Base-by-base conservation (phyloP, 805 yeast species). In the Kregervanrija fluxuum region DNA sequence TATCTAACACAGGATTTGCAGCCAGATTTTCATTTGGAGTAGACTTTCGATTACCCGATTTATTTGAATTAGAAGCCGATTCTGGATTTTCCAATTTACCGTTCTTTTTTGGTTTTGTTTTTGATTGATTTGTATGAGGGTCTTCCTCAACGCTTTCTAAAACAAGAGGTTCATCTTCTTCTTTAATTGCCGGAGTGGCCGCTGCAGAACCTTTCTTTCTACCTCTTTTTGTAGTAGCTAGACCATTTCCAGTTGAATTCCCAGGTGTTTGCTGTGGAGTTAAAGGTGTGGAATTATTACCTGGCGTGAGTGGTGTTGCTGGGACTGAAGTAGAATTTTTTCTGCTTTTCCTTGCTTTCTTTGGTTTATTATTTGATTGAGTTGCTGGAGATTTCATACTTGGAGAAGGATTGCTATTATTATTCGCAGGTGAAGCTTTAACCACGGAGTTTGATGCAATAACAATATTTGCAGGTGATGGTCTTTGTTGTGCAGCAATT, bases 251-350 rank as follows among this genome's bases (percentile, higher is more conserved):
- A 2, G 57, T 52, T 17, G 59, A 53, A 22, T 22, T 22, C 8
- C 28, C 28, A 14, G 57, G 56, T 11, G 48, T 48, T 36, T 37
- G 47, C 33, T 56, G 58, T 3, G 64, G 62, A 11, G 65, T 59
- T 22, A 22, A 22, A 22, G 28, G 28, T 16, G 52, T 51, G 36
- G 58, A 56, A 11, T 54, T 49, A 35, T 51, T 58, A n/a, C 53
- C 59, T 1, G 67, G 65, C 1, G 66, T 62, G 13, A 55, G 45
- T 3, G 67, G 67, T 14, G 67, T 63, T 5, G 60, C 65, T 4
- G 67, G 66, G 8, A 61, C 61, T 2, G 66, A 61, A 13, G 45
- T 39, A 1, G 52, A 42, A 39, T 53, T 53, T 50, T 58, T 56
- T 38, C 64, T 56, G 12, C 55, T 40, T 39, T 51, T 54, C 37